Evolutionary conservation across 352 stramenopile genomes (phyloP), one percentile per base, ranked within the genome.

Genomic region (Phytophthora sp.): DNA sequence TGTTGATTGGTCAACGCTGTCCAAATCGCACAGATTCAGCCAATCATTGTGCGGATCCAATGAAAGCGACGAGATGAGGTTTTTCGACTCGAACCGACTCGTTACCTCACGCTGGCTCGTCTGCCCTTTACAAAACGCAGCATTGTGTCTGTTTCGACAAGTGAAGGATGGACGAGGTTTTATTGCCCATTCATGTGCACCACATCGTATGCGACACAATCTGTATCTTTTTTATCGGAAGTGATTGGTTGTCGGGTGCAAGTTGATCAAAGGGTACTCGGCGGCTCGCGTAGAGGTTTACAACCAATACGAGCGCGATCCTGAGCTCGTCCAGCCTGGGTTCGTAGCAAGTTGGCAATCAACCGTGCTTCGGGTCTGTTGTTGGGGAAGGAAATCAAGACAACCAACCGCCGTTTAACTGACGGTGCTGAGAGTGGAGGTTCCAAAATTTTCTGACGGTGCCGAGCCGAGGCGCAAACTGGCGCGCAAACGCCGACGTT

Each of bases 231-330:
- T 63, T 55, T 56, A 57, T 63, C 52, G 31, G 60, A 63, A 63
- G 51, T 52, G 60, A 69, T 63, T 69, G 60, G 60, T 68, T 68
- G 60, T 63, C 60, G 60, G 60, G 52, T 69, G 60, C 57, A 52
- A 58, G 50, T 51, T 29, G 23, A 53, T n/a, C n/a, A 20, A 44
- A 30, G 30, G 20, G n/a, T n/a, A n/a, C 29, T 56, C n/a, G n/a
- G 44, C 47, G 47, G n/a, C n/a, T 44, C 47, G 47, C 44, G 42
- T 51, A 35, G 42, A 51, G 42, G 42, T 24, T 27, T 42, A 30
- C 45, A 16, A 18, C n/a, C n/a, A 30, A 30, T 21, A 30, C 47
- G 9, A 29, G 47, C 13, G 21, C 20, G 20, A 31, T 18, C 39
- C 18, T 29, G 39, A 13, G 39, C 39, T 47, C 20, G 23, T 24